Evolutionary conservation across 352 stramenopile genomes (phyloP).

Genomic region (Phytophthora sp.): DNA sequence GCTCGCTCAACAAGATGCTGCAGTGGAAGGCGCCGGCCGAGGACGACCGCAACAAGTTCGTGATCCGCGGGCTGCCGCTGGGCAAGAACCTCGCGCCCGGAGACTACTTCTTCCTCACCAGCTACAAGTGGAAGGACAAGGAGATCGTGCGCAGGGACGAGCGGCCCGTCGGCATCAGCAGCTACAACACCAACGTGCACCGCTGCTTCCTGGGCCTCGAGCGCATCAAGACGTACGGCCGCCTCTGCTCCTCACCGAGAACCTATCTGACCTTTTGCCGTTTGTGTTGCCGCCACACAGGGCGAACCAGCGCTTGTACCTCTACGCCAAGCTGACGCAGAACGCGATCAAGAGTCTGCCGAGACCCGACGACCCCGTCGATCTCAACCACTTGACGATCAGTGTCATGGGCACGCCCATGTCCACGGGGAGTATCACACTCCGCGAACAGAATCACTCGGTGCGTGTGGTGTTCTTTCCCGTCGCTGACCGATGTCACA

Average conservation of each 20-base stretch:
- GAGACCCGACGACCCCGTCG: constrained; percentile 58
- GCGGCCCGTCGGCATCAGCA: constrained; percentile 74
- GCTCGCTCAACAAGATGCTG: constrained; percentile 81
- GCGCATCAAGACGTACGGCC: constrained; percentile 72
- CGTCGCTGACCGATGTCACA: background rate
- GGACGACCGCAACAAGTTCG: constrained; percentile 89
- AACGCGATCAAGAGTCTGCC: constrained; percentile 76
- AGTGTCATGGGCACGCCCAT: constrained; percentile 62
- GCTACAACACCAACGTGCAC: constrained; percentile 87
- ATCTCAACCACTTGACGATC: constrained; percentile 70
- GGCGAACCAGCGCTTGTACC: constrained; percentile 68
- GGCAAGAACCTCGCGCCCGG: constrained; percentile 74
- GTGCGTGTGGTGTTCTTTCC: constrained; percentile 23
- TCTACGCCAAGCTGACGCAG: constrained; percentile 83
- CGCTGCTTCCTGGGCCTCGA: constrained; percentile 85
- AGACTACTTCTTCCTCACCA: constrained; percentile 90
- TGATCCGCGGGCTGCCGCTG: constrained; percentile 78
- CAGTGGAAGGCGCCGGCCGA: constrained; percentile 87
- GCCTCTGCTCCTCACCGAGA: background rate
- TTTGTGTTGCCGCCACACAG: constrained; percentile 27
- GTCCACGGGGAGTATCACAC: constrained; percentile 17
- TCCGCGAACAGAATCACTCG: constrained; percentile 34
- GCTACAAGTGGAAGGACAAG: constrained; percentile 88
- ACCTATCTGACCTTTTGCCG: no score
- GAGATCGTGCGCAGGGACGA: constrained; percentile 85